Conservation (phyloP, 768 basidiomycete genomes). For the Pholiota molesta region DNA sequence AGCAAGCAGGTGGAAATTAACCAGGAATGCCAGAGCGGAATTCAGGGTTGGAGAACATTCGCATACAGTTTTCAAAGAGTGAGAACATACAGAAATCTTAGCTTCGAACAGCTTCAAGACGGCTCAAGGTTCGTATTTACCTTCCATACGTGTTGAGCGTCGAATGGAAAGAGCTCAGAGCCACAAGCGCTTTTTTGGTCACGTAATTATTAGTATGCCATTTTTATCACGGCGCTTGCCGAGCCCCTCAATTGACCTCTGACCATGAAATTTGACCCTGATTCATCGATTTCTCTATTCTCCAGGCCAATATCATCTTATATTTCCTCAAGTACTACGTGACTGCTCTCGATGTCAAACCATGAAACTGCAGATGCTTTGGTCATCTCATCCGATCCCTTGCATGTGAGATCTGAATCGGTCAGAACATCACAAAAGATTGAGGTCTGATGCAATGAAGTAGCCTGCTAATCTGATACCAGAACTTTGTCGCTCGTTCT, state of each 20-base stretch:
- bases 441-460: constrained; percentile 9
- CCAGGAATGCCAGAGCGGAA: neutral
- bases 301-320: neutral
- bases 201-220: constrained; percentile 1
- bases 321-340: neutral
- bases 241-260: neutral
- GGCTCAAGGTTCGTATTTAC: neutral
- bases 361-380: constrained; percentile 43
- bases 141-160: neutral
- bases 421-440: constrained; percentile 2
- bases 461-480: constrained; percentile 93
- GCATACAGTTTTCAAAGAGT: neutral
- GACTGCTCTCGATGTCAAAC: neutral
- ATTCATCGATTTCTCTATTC: constrained; percentile 1
- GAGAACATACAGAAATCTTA: neutral
- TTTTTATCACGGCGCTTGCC: constrained; percentile 10
- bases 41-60: neutral
- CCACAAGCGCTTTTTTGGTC: neutral
- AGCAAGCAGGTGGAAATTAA: neutral
- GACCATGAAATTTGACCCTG: neutral
- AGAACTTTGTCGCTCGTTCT: constrained; percentile 83
- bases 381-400: constrained; percentile 61
- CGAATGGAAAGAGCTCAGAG: neutral
- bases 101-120: neutral
- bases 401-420: constrained; percentile 49